phyloP scores from a whole-genome alignment of 2,329 filamentous ascomycete genomes.

The Fusarium albidum region DNA sequence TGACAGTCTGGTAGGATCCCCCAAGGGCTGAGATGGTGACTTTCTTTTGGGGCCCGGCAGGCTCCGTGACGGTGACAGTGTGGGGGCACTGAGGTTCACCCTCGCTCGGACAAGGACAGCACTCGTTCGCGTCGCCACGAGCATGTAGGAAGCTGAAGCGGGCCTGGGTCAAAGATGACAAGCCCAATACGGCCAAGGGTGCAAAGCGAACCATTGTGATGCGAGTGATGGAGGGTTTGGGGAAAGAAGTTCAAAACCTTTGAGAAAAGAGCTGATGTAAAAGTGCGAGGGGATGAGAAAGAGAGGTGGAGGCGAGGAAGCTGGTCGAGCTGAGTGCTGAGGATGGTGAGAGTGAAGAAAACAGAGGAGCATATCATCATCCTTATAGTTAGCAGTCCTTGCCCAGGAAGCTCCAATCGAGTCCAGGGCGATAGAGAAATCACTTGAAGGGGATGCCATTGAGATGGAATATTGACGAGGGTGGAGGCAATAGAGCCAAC shows the following conservation, averaged over 20 bases:
- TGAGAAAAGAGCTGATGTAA: not conserved
- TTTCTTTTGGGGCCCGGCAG: conserved; percentile 22
- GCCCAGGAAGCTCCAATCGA: not conserved
- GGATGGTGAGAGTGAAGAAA: conserved; percentile 8
- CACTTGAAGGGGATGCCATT: conserved; percentile 6
- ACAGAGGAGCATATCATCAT: not conserved
- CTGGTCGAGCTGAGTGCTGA: conserved; percentile 9
- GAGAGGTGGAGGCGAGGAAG: not conserved
- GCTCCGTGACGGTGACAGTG: conserved; percentile 41
- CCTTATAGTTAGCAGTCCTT: conserved; percentile 25
- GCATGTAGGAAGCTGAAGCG: conserved; percentile 32
- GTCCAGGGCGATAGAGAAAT: not conserved
- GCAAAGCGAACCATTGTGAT: conserved; percentile 38
- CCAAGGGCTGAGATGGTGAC: conserved; percentile 29
- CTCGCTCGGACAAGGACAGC: conserved; percentile 41
- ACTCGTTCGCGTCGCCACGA: conserved; percentile 35
- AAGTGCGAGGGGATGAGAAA: not conserved
- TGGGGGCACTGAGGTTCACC: conserved; percentile 15
- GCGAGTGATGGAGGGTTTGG: not conserved
- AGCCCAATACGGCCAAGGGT: conserved; percentile 39
- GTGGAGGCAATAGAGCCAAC: conserved; percentile 1
- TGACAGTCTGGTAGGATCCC: conserved; percentile 26
- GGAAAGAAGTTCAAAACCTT: not conserved
- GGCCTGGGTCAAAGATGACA: conserved; percentile 40
- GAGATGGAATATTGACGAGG: conserved; percentile 13